phyloP scores from a whole-genome alignment of 2,329 filamentous ascomycete species.

The Cladosporium sp. region DNA sequence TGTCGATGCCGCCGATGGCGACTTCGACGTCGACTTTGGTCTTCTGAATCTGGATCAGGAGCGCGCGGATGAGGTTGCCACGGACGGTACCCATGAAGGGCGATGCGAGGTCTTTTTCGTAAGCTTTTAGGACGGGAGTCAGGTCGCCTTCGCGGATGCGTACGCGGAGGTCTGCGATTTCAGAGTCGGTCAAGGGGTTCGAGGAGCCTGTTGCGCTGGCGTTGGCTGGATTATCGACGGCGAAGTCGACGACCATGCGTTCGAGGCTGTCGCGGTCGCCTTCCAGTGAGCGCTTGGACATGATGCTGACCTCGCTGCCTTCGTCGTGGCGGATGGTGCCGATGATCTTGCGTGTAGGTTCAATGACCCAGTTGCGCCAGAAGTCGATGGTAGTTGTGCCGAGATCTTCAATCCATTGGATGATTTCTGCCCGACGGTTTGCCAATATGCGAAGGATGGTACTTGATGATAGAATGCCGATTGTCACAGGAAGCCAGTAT shows the following conservation, averaged over 20 bases:
- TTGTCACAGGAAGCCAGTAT: slow-evolving; percentile 79
- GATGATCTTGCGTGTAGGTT: slow-evolving; percentile 77
- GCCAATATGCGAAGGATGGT: slow-evolving; percentile 77
- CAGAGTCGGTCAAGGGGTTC: slow-evolving; percentile 54
- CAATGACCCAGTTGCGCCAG: slow-evolving; percentile 93
- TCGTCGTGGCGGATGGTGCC: slow-evolving; percentile 90
- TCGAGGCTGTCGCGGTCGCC: slow-evolving; percentile 89
- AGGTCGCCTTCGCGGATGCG: slow-evolving; percentile 90
- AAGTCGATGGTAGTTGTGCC: slow-evolving; percentile 81
- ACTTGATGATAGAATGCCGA: slow-evolving; percentile 74
- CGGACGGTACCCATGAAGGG: slow-evolving; percentile 78
- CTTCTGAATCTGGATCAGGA: slow-evolving; percentile 96
- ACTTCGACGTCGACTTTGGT: slow-evolving; percentile 98
- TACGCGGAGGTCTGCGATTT: slow-evolving; percentile 69
- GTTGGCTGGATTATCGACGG: slow-evolving; percentile 70
- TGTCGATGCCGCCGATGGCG: slow-evolving; percentile 92
- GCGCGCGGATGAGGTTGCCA: slow-evolving; percentile 81
- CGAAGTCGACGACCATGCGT: slow-evolving; percentile 97
- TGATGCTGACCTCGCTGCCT: slow-evolving; percentile 89
- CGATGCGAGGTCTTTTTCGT: slow-evolving; percentile 79
- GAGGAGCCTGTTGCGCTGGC: slow-evolving; percentile 39
- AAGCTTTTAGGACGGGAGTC: slow-evolving; percentile 84
- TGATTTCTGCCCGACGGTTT: slow-evolving; percentile 70
- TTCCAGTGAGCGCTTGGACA: slow-evolving; percentile 87
- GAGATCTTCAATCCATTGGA: slow-evolving; percentile 74